A percentile compares a stretch with the other conserved stretches of the same genome.
These are phyloP conservation scores for Gaeumannomyces sp. DNA, from an alignment of 2,329 filamentous ascomycete genomes.

Conservation along the genomic window DNA sequence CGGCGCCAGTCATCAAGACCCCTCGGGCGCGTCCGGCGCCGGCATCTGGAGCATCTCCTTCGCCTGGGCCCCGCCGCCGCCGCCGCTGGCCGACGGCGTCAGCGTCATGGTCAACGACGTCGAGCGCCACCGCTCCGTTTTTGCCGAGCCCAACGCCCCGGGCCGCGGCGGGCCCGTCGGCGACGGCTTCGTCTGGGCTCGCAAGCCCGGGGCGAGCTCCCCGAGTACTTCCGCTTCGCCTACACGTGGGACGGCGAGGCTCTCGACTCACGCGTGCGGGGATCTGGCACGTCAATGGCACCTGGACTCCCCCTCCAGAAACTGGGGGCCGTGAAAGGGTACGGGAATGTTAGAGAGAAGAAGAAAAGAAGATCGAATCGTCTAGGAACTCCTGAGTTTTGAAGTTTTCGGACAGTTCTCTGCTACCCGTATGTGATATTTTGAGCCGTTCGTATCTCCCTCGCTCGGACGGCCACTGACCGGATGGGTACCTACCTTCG, in stretches of 20 bases:
- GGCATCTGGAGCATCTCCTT: slow-evolving; percentile 38
- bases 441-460: too few relatives aligned
- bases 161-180: neutral
- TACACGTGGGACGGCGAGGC: slow-evolving; percentile 20
- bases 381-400: too few relatives aligned
- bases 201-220: slow-evolving; percentile 12
- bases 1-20: too few relatives aligned
- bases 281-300: slow-evolving; percentile 23
- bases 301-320: slow-evolving; percentile 19
- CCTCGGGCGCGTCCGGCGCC: too few relatives aligned
- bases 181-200: slow-evolving; percentile 19
- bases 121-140: slow-evolving; percentile 21
- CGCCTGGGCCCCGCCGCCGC: slow-evolving; percentile 16
- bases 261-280: slow-evolving; percentile 20
- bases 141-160: slow-evolving; percentile 14
- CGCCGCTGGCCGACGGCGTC: slow-evolving; percentile 20
- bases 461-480: too few relatives aligned
- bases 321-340: too few relatives aligned
- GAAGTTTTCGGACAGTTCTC: too few relatives aligned
- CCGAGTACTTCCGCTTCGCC: slow-evolving; percentile 25
- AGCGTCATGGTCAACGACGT: slow-evolving; percentile 26
- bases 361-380: too few relatives aligned
- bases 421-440: too few relatives aligned
- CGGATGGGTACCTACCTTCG: too few relatives aligned
- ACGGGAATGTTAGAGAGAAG: too few relatives aligned